Conservation (phyloP, 2,329 filamentous ascomycete genomes). For the Ascochyta pisi region DNA sequence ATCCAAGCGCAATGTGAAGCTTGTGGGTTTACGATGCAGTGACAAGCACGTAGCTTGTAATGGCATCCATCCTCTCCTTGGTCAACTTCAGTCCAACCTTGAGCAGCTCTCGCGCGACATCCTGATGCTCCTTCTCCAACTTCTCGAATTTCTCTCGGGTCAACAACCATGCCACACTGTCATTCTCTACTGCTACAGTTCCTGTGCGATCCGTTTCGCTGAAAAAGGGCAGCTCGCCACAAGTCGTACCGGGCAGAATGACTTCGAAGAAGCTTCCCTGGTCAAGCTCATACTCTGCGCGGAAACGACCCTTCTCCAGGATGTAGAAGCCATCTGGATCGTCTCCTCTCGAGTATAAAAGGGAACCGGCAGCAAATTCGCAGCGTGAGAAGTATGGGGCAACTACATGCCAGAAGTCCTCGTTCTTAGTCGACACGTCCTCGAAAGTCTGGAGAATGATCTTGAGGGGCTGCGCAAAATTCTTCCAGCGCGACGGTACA, state of each 20-base stretch:
- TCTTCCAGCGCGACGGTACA: slow-evolving; percentile 71
- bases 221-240: slow-evolving; percentile 96
- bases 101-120: slow-evolving; percentile 83
- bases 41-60: slow-evolving; percentile 57
- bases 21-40: slow-evolving; percentile 31
- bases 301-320: slow-evolving; percentile 84
- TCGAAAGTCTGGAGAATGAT: slow-evolving; percentile 96
- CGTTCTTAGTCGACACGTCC: slow-evolving; percentile 81
- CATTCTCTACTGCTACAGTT: slow-evolving; percentile 81
- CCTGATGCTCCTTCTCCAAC: slow-evolving; percentile 74
- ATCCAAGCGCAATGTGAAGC: no score
- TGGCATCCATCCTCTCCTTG: slow-evolving; percentile 85
- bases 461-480: slow-evolving; percentile 87
- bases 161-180: slow-evolving; percentile 84
- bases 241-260: slow-evolving; percentile 93
- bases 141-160: slow-evolving; percentile 73
- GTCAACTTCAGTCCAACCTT: slow-evolving; percentile 91
- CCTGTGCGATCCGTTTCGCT: slow-evolving; percentile 87
- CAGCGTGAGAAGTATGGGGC: slow-evolving; percentile 76
- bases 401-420: slow-evolving; percentile 93
- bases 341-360: slow-evolving; percentile 80
- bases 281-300: slow-evolving; percentile 88
- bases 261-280: slow-evolving; percentile 90
- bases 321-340: slow-evolving; percentile 85
- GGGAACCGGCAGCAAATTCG: slow-evolving; percentile 71